Base-by-base conservation (phyloP, 1,139 yeast genomes). In the Magnusiomyces fungicola region DNA sequence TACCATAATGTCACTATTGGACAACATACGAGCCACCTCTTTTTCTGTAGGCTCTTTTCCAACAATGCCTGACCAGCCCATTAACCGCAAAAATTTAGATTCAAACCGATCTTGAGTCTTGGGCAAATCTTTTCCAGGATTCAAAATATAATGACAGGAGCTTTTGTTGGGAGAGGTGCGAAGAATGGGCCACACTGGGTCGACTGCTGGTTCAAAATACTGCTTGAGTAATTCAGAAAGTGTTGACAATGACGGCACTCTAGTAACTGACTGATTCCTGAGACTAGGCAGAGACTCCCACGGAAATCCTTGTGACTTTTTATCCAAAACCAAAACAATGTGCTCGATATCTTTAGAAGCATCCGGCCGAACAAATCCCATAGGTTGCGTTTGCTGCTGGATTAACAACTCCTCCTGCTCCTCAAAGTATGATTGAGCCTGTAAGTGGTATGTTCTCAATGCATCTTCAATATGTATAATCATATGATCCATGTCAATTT, bases 281-380 rank as follows among this genome's bases (percentile, higher is more conserved):
- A 90, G 63, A 44, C 76, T 71, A 0, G 80, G 74, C 33, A 90
- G 64, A 0, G 89, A 81, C 61, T 92, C 98, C 97, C 97, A 92
- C 0, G 97, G 97, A 44, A 92, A 72, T 27, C 69, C 66, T 12
- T 78, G 77, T 57, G 94, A 81, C 7, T 69, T 69, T 42, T 80
- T 73, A 44, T 89, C 82, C 2, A 88, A 78, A 9, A 92, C 70
- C 47, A 92, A 68, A 2, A 90, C 79, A 1, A 82, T 70, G 63
- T 89, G 97, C 3, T 70, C 70, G 22, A 53, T 42, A 14, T 50
- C 56, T 4, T 34, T 45, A 10, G 48, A 29, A 14, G 45, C 46
- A 29, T 47, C 40, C 16, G 38, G 18, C 21, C 29, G 34, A 9
- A 16, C 19, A 34, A 18, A 18, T 5, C 38, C 38, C 4, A 18